Evolutionary conservation across 345 rosid genomes (phyloP).

Genomic region (Geranium rotundifolium): DNA sequence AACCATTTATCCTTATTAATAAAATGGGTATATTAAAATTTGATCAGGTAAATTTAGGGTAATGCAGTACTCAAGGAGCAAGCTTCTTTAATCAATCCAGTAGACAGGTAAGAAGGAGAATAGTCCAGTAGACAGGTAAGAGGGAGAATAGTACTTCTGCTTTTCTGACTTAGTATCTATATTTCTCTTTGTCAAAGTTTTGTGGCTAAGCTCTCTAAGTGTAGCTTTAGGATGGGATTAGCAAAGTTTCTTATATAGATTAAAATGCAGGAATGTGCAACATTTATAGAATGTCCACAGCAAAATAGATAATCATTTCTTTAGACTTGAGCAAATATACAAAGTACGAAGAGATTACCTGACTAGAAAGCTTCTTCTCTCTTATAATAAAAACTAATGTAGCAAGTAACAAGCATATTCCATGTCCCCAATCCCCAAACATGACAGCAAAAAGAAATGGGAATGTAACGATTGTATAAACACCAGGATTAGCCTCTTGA

Average conservation of each 20-base stretch:
- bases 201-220: no score
- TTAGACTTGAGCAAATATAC: no score
- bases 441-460: slow-evolving; percentile 97
- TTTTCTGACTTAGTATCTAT: no score
- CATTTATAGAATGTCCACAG: not conserved
- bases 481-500: slow-evolving; percentile 95
- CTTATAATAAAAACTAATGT: slow-evolving; percentile 45
- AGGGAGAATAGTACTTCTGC: no score
- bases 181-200: no score
- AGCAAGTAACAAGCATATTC: slow-evolving; percentile 85
- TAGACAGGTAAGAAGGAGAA: no score
- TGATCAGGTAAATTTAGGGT: not conserved
- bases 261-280: not conserved
- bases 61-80: not conserved
- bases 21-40: no score
- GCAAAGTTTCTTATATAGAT: no score
- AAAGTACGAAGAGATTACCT: slow-evolving; percentile 33
- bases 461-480: slow-evolving; percentile 79
- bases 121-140: no score
- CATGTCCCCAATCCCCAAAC: slow-evolving; percentile 99
- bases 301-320: not conserved
- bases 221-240: no score
- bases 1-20: not conserved
- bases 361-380: slow-evolving; percentile 90
- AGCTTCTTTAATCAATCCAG: no score